A percentile compares a stretch with the other conserved stretches of the same genome.
Evolutionary conservation across 352 stramenopile species (phyloP).

Genomic region (Pythium aristosporum): DNA sequence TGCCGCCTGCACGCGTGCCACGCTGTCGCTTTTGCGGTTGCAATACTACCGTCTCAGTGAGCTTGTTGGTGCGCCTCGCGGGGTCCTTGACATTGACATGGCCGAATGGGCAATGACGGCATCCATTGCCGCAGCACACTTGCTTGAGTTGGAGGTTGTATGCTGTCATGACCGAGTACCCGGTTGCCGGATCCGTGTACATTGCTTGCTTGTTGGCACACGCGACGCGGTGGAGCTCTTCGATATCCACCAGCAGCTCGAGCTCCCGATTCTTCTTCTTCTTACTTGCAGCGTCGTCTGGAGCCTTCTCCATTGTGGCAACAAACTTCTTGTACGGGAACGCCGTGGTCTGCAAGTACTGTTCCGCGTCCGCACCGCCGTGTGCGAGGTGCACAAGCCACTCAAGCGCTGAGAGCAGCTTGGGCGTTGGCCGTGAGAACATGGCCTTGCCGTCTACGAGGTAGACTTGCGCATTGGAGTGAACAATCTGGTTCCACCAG

Average conservation of each 20-base stretch:
- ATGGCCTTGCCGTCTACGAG: conserved; percentile 74
- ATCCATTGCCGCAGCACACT: conserved; percentile 88
- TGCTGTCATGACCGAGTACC: conserved; percentile 88
- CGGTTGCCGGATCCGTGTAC: conserved; percentile 84
- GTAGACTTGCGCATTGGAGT: conserved; percentile 32
- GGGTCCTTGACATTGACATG: conserved; percentile 76
- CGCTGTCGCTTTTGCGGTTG: conserved; percentile 33
- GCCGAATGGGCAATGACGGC: conserved; percentile 88
- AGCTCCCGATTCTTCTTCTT: conserved; percentile 10
- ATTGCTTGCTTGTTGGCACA: conserved; percentile 63
- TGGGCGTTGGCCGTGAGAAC: conserved; percentile 64
- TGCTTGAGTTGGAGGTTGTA: conserved; percentile 71
- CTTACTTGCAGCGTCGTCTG: background rate
- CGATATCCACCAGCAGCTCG: conserved; percentile 38
- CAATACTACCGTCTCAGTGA: conserved; percentile 25
- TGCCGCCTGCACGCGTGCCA: conserved; percentile 27
- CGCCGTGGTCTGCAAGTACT: conserved; percentile 31
- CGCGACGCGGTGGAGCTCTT: conserved; percentile 68
- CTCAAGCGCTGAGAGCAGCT: conserved; percentile 53
- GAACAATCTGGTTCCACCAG: conserved; percentile 38
- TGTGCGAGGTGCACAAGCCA: conserved; percentile 53
- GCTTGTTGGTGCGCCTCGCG: conserved; percentile 37
- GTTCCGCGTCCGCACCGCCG: conserved; percentile 20
- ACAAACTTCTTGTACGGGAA: conserved; percentile 48
- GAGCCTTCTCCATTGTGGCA: conserved; percentile 10